A percentile compares a stretch with the other conserved stretches of the same genome.
Evolutionary conservation across 2,329 filamentous ascomycete species (phyloP).

Genomic region (Nigrograna mackinnonii): DNA sequence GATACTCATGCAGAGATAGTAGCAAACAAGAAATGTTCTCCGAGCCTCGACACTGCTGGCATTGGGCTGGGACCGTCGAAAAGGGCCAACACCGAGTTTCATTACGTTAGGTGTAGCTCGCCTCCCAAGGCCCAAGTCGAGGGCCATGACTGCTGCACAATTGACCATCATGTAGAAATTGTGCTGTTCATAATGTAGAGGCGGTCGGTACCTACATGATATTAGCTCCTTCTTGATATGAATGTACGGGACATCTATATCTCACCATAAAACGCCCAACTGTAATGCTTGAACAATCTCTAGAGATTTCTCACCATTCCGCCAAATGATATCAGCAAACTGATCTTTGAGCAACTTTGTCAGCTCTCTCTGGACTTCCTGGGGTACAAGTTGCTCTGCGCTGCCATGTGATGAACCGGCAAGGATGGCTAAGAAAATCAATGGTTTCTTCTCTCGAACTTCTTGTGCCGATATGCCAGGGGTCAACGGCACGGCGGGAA

Average conservation of each 20-base stretch:
- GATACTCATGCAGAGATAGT: conserved; percentile 61
- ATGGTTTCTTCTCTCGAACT: conserved; percentile 61
- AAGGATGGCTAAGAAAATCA: conserved; percentile 63
- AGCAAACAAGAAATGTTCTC: conserved; percentile 64
- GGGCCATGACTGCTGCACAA: conserved; percentile 77
- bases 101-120: conserved; percentile 49
- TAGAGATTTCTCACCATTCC: conserved; percentile 77
- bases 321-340: conserved; percentile 74
- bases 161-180: conserved; percentile 90
- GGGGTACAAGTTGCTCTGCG: conserved; percentile 45
- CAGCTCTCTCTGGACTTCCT: conserved; percentile 64
- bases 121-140: conserved; percentile 78
- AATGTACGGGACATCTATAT: too few species aligned
- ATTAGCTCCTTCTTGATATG: background rate
- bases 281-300: conserved; percentile 82
- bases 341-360: conserved; percentile 71
- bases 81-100: conserved; percentile 36
- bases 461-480: conserved; percentile 57
- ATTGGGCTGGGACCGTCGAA: conserved; percentile 43
- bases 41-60: conserved; percentile 61
- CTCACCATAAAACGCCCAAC: conserved; percentile 77
- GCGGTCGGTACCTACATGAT: conserved; percentile 78
- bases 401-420: conserved; percentile 56
- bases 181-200: conserved; percentile 80
- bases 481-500: conserved; percentile 63